Percentiles rank a stretch among this genome's conserved stretches.
phyloP scores from a whole-genome alignment of 2,329 filamentous ascomycete genomes.

The Botrytis pseudocinerea region DNA sequence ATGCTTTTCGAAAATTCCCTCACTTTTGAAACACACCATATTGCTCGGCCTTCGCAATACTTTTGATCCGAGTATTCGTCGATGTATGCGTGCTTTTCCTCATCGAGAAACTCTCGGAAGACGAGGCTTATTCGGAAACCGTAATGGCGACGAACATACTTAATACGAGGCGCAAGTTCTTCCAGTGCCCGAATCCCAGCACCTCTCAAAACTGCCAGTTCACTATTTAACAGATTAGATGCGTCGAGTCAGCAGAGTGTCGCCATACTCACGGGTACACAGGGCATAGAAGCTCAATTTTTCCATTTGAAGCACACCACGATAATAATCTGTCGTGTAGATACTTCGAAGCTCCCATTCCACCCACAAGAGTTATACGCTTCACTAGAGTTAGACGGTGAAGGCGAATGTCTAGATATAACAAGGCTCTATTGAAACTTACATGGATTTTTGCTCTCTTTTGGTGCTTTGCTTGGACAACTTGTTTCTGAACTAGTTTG shows the following conservation, averaged over 20 bases:
- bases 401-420: no score
- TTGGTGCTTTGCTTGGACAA: constrained; percentile 24
- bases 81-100: constrained; percentile 16
- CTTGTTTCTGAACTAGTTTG: constrained; percentile 29
- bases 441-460: constrained; percentile 29
- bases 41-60: constrained; percentile 10
- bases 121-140: background rate
- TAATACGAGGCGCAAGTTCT: constrained; percentile 25
- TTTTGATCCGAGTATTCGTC: constrained; percentile 8
- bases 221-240: constrained; percentile 25
- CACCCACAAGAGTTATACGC: constrained; percentile 31
- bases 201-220: constrained; percentile 29
- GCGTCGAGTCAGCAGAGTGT: background rate
- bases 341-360: constrained; percentile 30
- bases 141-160: constrained; percentile 27
- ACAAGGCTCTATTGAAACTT: background rate
- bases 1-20: background rate
- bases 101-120: constrained; percentile 26
- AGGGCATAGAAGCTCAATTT: constrained; percentile 29
- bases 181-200: constrained; percentile 27
- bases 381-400: constrained; percentile 1
- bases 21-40: constrained; percentile 29
- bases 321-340: constrained; percentile 25
- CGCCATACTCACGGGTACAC: constrained; percentile 23
- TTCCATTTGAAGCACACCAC: constrained; percentile 30